A percentile compares a stretch with the other conserved stretches of the same genome.
These are phyloP conservation scores for Hypsizygus ulmarius DNA, from an alignment of 1,284 basidiomycete species.

Conservation along the genomic window DNA sequence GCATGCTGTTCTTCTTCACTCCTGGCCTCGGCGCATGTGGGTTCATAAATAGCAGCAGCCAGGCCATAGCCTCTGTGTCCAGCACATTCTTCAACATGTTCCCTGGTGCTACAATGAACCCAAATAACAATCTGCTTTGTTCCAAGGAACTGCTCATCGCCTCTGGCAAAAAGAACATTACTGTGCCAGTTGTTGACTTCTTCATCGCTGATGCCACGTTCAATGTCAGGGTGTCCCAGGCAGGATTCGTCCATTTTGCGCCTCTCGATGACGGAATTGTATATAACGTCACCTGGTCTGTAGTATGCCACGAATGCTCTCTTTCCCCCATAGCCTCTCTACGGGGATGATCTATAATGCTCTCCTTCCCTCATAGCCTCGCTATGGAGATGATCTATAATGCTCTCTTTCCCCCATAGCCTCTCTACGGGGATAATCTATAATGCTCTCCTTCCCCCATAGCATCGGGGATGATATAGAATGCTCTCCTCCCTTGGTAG, in stretches of 20 bases:
- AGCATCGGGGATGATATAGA: too few relatives aligned
- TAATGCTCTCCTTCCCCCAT: too few relatives aligned
- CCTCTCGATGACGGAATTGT: constrained; percentile 22
- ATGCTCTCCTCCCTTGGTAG: too few relatives aligned
- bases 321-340: too few relatives aligned
- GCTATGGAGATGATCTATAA: too few relatives aligned
- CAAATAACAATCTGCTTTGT: constrained; percentile 29
- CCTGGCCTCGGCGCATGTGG: constrained; percentile 46
- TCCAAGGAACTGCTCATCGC: constrained; percentile 18
- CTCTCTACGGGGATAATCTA: too few relatives aligned
- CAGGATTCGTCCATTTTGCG: constrained; percentile 21
- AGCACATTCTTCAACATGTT: constrained; percentile 34
- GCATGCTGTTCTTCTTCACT: constrained; percentile 31
- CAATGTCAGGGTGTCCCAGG: constrained; percentile 22
- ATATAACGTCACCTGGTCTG: constrained; percentile 21
- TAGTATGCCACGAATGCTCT: constrained; percentile 9
- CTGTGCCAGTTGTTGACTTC: constrained; percentile 24
- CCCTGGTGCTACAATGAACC: constrained; percentile 29
- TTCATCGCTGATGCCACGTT: constrained; percentile 9
- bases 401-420: too few relatives aligned
- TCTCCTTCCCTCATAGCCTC: too few relatives aligned
- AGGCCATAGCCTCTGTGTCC: constrained; percentile 42
- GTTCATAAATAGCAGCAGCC: constrained; percentile 34
- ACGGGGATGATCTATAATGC: too few relatives aligned
- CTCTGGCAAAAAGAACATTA: constrained; percentile 17